These are phyloP conservation scores for Aspergillus intermedius DNA, from an alignment of 2,329 filamentous ascomycete genomes.

Conservation along the genomic window DNA sequence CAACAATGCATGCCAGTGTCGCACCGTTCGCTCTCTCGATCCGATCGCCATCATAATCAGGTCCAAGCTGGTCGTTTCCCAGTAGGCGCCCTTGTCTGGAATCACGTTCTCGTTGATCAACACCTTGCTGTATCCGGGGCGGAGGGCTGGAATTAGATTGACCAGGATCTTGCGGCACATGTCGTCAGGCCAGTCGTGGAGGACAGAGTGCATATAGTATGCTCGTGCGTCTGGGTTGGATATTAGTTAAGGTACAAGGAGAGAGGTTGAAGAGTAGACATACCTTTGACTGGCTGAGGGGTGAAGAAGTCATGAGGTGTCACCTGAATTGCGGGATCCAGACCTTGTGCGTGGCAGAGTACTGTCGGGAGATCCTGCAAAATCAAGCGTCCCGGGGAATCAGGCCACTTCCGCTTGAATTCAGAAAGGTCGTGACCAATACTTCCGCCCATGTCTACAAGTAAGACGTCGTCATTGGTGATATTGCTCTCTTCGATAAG, in stretches of 20 bases:
- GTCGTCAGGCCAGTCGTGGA: constrained; percentile 16
- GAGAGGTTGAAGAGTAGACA: not conserved
- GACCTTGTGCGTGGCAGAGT: constrained; percentile 13
- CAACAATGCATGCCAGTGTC: constrained; percentile 31
- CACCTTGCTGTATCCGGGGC: constrained; percentile 34
- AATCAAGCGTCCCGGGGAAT: constrained; percentile 37
- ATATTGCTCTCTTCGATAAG: constrained; percentile 8
- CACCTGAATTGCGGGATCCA: constrained; percentile 11
- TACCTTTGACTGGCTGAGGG: constrained; percentile 40
- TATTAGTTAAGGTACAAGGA: not conserved
- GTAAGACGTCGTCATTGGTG: constrained; percentile 14
- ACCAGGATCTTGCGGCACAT: constrained; percentile 25
- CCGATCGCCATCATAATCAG: constrained; percentile 38
- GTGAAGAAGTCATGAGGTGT: constrained; percentile 43
- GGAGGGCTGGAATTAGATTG: constrained; percentile 27
- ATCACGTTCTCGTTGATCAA: constrained; percentile 41
- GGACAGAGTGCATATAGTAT: constrained; percentile 31
- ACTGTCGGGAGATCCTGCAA: constrained; percentile 44
- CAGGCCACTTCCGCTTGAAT: constrained; percentile 30
- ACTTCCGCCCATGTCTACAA: constrained; percentile 42
- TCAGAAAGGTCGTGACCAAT: constrained; percentile 35
- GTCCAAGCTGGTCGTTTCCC: constrained; percentile 31
- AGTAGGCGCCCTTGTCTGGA: constrained; percentile 26
- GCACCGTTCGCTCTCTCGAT: constrained; percentile 34
- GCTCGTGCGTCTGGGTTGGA: constrained; percentile 17